Evolutionary conservation across 805 yeast species (phyloP).

Genomic region (Metschnikowia lochheadii): DNA sequence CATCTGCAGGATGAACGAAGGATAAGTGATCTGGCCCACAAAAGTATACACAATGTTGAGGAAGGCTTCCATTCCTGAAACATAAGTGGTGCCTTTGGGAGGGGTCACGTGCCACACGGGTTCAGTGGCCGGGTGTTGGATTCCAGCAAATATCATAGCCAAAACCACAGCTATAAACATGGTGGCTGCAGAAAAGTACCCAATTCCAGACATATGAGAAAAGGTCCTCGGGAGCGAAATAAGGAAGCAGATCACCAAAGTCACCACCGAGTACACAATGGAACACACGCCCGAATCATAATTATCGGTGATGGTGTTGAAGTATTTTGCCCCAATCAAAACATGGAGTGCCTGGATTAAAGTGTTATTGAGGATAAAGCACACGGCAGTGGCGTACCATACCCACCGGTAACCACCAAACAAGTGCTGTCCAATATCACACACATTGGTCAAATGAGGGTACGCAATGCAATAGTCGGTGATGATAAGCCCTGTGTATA

Average conservation of each 20-base stretch:
- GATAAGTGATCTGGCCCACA: conserved; percentile 62
- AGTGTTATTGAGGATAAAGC: conserved; percentile 52
- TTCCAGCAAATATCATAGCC: conserved; percentile 51
- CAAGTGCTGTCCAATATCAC: conserved; percentile 57
- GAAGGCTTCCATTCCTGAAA: conserved; percentile 51
- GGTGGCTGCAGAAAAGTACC: conserved; percentile 50
- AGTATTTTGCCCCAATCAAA: conserved; percentile 54
- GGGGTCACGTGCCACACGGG: conserved; percentile 34
- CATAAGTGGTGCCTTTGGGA: conserved; percentile 48
- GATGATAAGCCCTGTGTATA: conserved; percentile 54
- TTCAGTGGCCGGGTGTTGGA: conserved; percentile 41
- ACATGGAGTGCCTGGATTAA: conserved; percentile 59
- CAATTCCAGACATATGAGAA: conserved; percentile 47
- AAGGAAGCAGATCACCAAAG: conserved; percentile 46
- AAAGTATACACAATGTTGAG: conserved; percentile 59
- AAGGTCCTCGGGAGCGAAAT: conserved; percentile 56
- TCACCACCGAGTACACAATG: conserved; percentile 48
- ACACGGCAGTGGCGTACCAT: conserved; percentile 55
- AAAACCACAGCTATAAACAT: conserved; percentile 55
- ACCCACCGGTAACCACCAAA: conserved; percentile 49
- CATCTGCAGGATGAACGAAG: conserved; percentile 61
- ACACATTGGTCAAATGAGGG: conserved; percentile 49
- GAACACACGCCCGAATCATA: conserved; percentile 43
- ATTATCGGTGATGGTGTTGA: conserved; percentile 49
- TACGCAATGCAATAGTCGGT: conserved; percentile 51